Conservation (phyloP, 768 basidiomycete genomes). For the Phanerochaete carnosa region DNA sequence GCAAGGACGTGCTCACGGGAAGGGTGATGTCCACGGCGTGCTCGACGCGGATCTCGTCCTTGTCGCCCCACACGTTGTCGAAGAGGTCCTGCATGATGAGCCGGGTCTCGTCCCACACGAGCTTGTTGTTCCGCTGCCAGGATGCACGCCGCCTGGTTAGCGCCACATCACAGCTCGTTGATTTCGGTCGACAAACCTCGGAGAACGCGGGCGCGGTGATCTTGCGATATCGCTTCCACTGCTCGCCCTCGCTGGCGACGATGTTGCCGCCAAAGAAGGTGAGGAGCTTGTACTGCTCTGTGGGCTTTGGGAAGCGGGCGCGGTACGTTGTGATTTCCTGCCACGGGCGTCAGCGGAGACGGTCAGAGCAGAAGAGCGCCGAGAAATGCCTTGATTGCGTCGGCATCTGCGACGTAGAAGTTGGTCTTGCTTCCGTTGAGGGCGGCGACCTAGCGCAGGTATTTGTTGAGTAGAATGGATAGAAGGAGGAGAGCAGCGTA, state of each 20-base stretch:
- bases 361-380: not conserved
- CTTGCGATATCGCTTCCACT: constrained; percentile 65
- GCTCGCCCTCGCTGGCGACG: constrained; percentile 58
- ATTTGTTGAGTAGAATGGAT: not conserved
- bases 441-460: constrained; percentile 5
- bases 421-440: constrained; percentile 6
- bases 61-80: constrained; percentile 44
- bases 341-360: not conserved
- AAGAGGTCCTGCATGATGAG: constrained; percentile 29
- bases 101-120: constrained; percentile 37
- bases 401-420: constrained; percentile 16
- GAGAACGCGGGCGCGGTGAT: constrained; percentile 65
- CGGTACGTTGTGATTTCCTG: constrained; percentile 51
- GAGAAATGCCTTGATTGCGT: constrained; percentile 7
- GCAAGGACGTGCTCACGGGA: constrained; percentile 35
- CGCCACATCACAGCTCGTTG: too few species aligned
- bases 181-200: constrained; percentile 36
- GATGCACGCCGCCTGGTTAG: not conserved
- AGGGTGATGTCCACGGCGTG: constrained; percentile 51
- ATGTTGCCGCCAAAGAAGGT: constrained; percentile 58
- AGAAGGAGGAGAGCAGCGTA: constrained; percentile 1
- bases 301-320: constrained; percentile 55
- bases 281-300: constrained; percentile 42
- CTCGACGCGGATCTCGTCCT: constrained; percentile 37
- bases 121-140: constrained; percentile 31